Conservation (phyloP, 2,329 filamentous ascomycete genomes). For the Calonectria ilicicola region DNA sequence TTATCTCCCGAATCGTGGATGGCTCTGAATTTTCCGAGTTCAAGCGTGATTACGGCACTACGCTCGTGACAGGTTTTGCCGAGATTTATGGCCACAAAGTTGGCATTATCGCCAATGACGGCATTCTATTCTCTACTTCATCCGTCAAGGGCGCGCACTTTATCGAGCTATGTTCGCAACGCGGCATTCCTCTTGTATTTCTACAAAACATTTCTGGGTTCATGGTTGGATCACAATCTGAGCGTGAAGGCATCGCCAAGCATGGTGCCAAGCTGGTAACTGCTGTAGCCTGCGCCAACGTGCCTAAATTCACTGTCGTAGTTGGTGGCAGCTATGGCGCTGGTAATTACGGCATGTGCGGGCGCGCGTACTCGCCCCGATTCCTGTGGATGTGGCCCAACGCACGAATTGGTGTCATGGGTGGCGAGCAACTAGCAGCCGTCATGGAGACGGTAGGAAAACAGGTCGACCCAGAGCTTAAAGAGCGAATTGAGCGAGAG, state of each 20-base stretch:
- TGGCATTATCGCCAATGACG: slow-evolving; percentile 95
- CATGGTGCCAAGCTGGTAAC: slow-evolving; percentile 97
- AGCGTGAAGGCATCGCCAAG: slow-evolving; percentile 96
- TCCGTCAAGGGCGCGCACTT: slow-evolving; percentile 97
- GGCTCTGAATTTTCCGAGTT: slow-evolving; percentile 93
- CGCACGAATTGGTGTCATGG: slow-evolving; percentile 97
- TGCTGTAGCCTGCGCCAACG: slow-evolving; percentile 91
- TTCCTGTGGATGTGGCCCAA: slow-evolving; percentile 99
- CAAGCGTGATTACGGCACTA: slow-evolving; percentile 90
- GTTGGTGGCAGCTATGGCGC: slow-evolving; percentile 94
- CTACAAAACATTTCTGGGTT: slow-evolving; percentile 98
- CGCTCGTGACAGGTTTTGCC: slow-evolving; percentile 92
- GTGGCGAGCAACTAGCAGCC: slow-evolving; percentile 86
- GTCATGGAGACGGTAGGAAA: slow-evolving; percentile 97
- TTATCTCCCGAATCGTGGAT: slow-evolving; percentile 94
- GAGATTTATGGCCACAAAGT: slow-evolving; percentile 90
- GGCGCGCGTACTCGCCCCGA: slow-evolving; percentile 89
- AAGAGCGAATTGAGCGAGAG: slow-evolving; percentile 87
- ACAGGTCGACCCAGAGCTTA: slow-evolving; percentile 82
- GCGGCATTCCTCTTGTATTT: slow-evolving; percentile 90
- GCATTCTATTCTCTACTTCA: slow-evolving; percentile 91
- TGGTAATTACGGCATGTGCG: slow-evolving; percentile 99
- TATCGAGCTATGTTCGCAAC: slow-evolving; percentile 92
- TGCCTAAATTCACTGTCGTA: slow-evolving; percentile 97
- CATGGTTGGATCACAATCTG: slow-evolving; percentile 95